These are phyloP conservation scores for Thraustotheca clavata DNA, from an alignment of 352 stramenopile genomes.

Conservation along the genomic window DNA sequence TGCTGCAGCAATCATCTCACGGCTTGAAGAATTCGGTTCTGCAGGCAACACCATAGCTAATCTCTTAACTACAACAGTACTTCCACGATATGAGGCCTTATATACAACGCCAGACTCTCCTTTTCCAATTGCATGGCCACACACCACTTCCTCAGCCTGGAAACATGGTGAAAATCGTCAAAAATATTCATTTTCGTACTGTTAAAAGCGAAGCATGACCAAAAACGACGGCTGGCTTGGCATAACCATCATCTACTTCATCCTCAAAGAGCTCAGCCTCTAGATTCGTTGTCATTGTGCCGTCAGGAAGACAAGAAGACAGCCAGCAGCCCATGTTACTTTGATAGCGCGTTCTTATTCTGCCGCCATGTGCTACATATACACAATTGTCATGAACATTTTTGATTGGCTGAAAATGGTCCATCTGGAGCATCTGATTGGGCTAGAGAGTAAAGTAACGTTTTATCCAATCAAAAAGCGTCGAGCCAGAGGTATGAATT, in stretches of 20 bases:
- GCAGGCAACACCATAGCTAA: conserved; percentile 69
- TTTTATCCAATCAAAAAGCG: not conserved
- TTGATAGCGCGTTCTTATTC: conserved; percentile 4
- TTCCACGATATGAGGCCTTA: conserved; percentile 79
- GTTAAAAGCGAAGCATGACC: conserved; percentile 65
- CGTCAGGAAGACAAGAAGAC: conserved; percentile 73
- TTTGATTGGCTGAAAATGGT: too few species aligned
- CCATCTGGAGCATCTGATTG: too few species aligned
- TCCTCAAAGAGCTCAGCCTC: conserved; percentile 74
- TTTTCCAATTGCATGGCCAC: conserved; percentile 67
- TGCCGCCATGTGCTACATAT: not conserved
- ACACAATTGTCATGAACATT: too few species aligned
- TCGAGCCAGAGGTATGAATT: too few species aligned
- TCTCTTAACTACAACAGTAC: conserved; percentile 79
- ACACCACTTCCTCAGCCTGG: conserved; percentile 77
- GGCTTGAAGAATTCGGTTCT: conserved; percentile 35
- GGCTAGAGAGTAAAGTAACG: not conserved
- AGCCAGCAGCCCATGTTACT: conserved; percentile 71
- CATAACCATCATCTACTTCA: conserved; percentile 44
- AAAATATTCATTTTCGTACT: conserved; percentile 27
- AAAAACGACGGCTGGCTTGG: conserved; percentile 29
- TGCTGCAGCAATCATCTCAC: conserved; percentile 73
- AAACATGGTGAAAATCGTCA: not conserved
- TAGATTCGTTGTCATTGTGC: conserved; percentile 76
- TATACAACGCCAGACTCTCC: conserved; percentile 73